Percentiles rank a stretch among this genome's conserved stretches.
Evolutionary conservation across 768 basidiomycete species (phyloP).

Genomic region (Lactifluus piperatus): DNA sequence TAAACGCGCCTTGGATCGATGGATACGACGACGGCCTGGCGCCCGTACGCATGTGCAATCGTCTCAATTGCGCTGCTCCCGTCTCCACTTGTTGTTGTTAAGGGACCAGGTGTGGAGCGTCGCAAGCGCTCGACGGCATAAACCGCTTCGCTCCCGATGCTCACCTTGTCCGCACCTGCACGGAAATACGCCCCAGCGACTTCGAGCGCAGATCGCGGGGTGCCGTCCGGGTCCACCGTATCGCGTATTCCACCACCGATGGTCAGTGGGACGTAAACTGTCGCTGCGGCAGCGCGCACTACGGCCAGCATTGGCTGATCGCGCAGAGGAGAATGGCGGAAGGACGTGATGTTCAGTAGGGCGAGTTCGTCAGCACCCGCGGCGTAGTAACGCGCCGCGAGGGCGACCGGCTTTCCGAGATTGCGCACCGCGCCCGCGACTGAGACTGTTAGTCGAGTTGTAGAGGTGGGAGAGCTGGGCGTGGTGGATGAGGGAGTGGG

Average conservation of each 20-base stretch:
- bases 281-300: constrained; percentile 80
- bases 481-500: neutral
- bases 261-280: constrained; percentile 93
- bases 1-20: constrained; percentile 87
- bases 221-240: constrained; percentile 91
- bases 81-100: constrained; percentile 31
- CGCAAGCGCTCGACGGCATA: constrained; percentile 82
- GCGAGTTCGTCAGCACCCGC: constrained; percentile 94
- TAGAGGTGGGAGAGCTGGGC: constrained; percentile 16
- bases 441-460: constrained; percentile 26
- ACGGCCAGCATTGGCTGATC: constrained; percentile 99
- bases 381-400: constrained; percentile 77
- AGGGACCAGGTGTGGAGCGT: constrained; percentile 30
- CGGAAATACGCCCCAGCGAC: constrained; percentile 96
- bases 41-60: constrained; percentile 83
- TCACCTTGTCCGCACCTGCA: constrained; percentile 97
- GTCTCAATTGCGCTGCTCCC: constrained; percentile 87
- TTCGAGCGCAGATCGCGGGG: constrained; percentile 75
- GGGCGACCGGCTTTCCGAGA: constrained; percentile 92
- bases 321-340: constrained; percentile 88
- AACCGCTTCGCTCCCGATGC: constrained; percentile 94
- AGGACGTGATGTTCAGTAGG: constrained; percentile 98
- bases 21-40: constrained; percentile 97
- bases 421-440: constrained; percentile 82
- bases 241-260: constrained; percentile 99